phyloP scores from a whole-genome alignment of 352 stramenopile species.

The Albugo laibachii region DNA sequence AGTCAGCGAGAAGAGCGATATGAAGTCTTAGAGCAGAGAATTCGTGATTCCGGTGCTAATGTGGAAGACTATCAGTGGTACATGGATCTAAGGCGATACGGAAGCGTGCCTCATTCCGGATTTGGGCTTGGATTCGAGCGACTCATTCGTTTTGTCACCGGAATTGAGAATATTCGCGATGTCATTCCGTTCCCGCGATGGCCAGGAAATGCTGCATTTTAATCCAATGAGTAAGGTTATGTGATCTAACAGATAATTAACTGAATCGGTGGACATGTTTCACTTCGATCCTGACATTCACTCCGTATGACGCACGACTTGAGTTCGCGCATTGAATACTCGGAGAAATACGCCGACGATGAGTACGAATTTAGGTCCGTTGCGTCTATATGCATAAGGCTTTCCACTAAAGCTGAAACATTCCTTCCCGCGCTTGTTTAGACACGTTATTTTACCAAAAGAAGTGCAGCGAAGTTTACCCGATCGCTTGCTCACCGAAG shows the following conservation, averaged over 20 bases:
- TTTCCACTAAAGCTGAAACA: not conserved
- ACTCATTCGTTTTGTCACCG: slow-evolving; percentile 94
- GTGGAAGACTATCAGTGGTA: slow-evolving; percentile 93
- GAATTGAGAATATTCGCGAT: slow-evolving; percentile 98
- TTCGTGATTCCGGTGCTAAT: slow-evolving; percentile 49
- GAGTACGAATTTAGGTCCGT: slow-evolving; percentile 83
- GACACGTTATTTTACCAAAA: slow-evolving; percentile 95
- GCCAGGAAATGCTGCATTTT: slow-evolving; percentile 88
- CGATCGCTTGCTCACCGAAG: slow-evolving; percentile 90
- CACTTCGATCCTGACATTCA: too few relatives aligned
- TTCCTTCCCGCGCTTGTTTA: slow-evolving; percentile 7
- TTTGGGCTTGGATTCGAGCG: slow-evolving; percentile 98
- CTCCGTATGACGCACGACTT: slow-evolving; percentile 55
- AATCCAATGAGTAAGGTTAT: slow-evolving; percentile 6
- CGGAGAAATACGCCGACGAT: slow-evolving; percentile 89
- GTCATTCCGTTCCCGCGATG: slow-evolving; percentile 96
- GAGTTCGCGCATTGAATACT: slow-evolving; percentile 87
- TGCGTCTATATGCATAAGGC: not conserved
- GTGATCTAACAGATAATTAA: too few relatives aligned
- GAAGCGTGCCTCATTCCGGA: slow-evolving; percentile 90
- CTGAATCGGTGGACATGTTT: too few relatives aligned
- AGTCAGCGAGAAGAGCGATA: slow-evolving; percentile 91
- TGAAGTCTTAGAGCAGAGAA: slow-evolving; percentile 70
- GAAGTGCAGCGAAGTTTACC: slow-evolving; percentile 93
- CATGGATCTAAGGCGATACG: slow-evolving; percentile 88